These are phyloP conservation scores for Cercospora canescens DNA, from an alignment of 2,329 filamentous ascomycete genomes.

Conservation along the genomic window DNA sequence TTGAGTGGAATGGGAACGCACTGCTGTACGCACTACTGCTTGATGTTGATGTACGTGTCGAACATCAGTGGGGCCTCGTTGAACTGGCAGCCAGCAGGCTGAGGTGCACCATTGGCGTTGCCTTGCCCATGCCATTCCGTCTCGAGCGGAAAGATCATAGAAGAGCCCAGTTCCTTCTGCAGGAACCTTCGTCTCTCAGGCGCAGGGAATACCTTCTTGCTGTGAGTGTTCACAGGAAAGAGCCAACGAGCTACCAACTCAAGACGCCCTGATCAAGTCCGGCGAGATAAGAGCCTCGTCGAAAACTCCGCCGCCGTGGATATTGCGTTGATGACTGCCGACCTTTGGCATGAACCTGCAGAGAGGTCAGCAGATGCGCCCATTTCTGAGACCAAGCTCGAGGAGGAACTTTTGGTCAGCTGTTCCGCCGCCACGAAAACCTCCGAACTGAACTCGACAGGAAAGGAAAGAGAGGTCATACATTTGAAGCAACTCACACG, in stretches of 20 bases:
- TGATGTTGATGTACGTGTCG: neutral
- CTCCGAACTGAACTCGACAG: too few relatives aligned
- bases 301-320: slow-evolving; percentile 32
- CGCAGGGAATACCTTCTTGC: neutral
- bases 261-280: slow-evolving; percentile 7
- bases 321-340: slow-evolving; percentile 28
- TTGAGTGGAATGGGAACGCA: neutral
- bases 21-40: neutral
- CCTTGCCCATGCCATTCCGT: neutral
- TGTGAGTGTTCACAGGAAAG: neutral
- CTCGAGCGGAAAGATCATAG: neutral
- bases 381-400: neutral
- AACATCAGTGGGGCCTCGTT: neutral
- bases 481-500: slow-evolving; percentile 27
- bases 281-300: slow-evolving; percentile 24
- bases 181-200: neutral
- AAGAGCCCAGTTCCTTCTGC: neutral
- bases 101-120: neutral
- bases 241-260: neutral
- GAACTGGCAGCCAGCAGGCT: neutral
- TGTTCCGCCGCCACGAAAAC: too few relatives aligned
- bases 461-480: neutral
- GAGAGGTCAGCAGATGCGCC: neutral
- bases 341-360: slow-evolving; percentile 24
- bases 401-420: neutral